Evolutionary conservation across 495 filamentous ascomycete species (phyloP).

Genomic region (Astrocystis sublimbata): DNA sequence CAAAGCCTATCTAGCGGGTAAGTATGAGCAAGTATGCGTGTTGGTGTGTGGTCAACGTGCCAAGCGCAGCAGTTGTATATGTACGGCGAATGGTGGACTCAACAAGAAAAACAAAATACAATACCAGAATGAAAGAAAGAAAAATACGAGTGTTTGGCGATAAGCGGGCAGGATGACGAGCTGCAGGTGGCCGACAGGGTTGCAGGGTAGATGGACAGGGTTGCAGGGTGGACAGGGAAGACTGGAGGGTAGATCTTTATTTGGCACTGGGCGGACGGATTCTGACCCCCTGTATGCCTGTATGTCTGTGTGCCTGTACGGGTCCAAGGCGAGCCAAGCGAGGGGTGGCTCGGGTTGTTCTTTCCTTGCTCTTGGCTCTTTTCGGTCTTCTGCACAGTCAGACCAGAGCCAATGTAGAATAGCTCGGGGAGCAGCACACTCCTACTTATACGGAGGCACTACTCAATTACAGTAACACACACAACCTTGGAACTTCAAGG

Average conservation of each 20-base stretch:
- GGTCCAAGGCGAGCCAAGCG: too few species aligned
- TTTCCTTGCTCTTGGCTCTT: not conserved
- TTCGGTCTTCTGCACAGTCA: slow-evolving; percentile 9
- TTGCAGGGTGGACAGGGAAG: not conserved
- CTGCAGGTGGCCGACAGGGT: slow-evolving; percentile 9
- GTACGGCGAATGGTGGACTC: slow-evolving; percentile 10
- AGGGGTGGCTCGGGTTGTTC: not conserved
- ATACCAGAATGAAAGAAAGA: slow-evolving; percentile 9
- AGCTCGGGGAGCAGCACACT: not conserved
- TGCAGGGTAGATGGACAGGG: not conserved
- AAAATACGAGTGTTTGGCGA: slow-evolving; percentile 15
- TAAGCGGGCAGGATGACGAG: slow-evolving; percentile 8
- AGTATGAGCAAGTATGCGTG: not conserved
- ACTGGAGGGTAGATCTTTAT: slow-evolving; percentile 11
- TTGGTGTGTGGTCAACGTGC: not conserved
- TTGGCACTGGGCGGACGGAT: slow-evolving; percentile 1
- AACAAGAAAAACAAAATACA: slow-evolving; percentile 1
- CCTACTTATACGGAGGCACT: not conserved
- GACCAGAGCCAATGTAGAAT: slow-evolving; percentile 1
- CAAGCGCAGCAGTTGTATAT: slow-evolving; percentile 12
- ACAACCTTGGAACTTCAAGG: too few species aligned
- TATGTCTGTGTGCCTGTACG: too few species aligned
- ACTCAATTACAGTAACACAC: slow-evolving; percentile 1
- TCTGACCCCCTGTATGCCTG: too few species aligned
- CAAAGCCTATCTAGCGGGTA: not conserved